Evolutionary conservation across 1,284 basidiomycete genomes (phyloP), one percentile per base, ranked within the genome.

Genomic region (Trichosporon sp.): DNA sequence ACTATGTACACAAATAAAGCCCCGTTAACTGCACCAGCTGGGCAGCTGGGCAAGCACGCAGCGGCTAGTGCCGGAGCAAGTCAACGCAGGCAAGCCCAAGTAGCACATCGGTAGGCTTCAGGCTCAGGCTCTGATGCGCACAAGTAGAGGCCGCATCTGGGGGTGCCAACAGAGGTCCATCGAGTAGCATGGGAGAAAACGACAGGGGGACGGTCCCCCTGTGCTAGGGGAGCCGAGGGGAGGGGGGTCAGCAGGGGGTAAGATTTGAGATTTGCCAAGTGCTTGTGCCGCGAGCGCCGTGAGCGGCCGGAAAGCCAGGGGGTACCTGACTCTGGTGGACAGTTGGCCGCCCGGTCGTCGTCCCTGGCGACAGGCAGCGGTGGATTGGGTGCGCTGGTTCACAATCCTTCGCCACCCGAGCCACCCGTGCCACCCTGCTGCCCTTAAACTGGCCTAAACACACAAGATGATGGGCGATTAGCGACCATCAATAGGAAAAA

Each of bases 1-100:
- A 54, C 51, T 26, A 54, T 54, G n/a, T 54, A 54, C n/a, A 54
- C 21, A 54, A 54, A 54, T 54, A 54, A 54, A 21, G 51, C 51
- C 19, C 51, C 19, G 51, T 16, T 19, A 48, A 48, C 8, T 19
- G 46, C 26, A 26, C 46, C 8, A 4, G 10, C 35, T 37, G 35
- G 12, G 10, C 38, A 26, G 26, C 26, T 26, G 26, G 26, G 26
- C 26, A 26, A 26, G 26, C 38, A 40, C 38, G 38, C 11, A 11
- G 38, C 38, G 38, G 38, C 38, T 40, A 40, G 38, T 46, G 16
- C 43, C 16, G 43, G 43, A n/a, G 4, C 14, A n/a, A 26, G 26
- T 26, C 26, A 14, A 40, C 8, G 38, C 10, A 40, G 38, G 38
- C 8, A 12, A 10, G 26, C 26, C 26, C 26, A 26, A 26, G 26